Evolutionary conservation across 2,329 filamentous ascomycete genomes (phyloP).

Genomic region (Balansia obtecta): DNA sequence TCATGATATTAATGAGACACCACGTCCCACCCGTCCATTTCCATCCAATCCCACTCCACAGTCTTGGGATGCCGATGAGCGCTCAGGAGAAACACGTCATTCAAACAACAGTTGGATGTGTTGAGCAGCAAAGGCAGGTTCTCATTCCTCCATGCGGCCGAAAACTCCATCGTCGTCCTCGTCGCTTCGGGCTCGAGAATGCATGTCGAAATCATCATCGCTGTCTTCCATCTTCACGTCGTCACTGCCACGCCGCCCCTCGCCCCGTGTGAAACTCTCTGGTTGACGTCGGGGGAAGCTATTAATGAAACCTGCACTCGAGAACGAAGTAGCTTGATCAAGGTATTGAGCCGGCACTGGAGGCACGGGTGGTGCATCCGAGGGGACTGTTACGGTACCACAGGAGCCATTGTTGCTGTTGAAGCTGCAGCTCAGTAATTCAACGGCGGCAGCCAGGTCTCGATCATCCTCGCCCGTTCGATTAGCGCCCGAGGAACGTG

Average conservation of each 20-base stretch:
- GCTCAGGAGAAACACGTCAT: conserved; percentile 3
- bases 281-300: conserved; percentile 48
- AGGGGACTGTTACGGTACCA: conserved; percentile 47
- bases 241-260: conserved; percentile 33
- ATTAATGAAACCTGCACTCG: conserved; percentile 50
- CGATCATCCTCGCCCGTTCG: conserved; percentile 69
- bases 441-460: conserved; percentile 80
- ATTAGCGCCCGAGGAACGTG: conserved; percentile 67
- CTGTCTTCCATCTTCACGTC: conserved; percentile 60
- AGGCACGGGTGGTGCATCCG: conserved; percentile 77
- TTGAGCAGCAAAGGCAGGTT: not conserved
- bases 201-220: conserved; percentile 54
- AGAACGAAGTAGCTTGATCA: conserved; percentile 43
- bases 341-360: conserved; percentile 73
- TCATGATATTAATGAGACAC: conserved; percentile 39
- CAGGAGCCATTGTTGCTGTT: conserved; percentile 59
- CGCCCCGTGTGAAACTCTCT: conserved; percentile 53
- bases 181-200: conserved; percentile 54
- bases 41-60: conserved; percentile 24
- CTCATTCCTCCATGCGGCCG: conserved; percentile 84
- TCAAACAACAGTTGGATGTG: not conserved
- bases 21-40: conserved; percentile 16
- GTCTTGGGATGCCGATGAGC: conserved; percentile 9
- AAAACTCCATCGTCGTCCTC: conserved; percentile 95
- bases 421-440: conserved; percentile 83